Evolutionary conservation across 768 basidiomycete species (phyloP).

Genomic region (Lentinula boryana): DNA sequence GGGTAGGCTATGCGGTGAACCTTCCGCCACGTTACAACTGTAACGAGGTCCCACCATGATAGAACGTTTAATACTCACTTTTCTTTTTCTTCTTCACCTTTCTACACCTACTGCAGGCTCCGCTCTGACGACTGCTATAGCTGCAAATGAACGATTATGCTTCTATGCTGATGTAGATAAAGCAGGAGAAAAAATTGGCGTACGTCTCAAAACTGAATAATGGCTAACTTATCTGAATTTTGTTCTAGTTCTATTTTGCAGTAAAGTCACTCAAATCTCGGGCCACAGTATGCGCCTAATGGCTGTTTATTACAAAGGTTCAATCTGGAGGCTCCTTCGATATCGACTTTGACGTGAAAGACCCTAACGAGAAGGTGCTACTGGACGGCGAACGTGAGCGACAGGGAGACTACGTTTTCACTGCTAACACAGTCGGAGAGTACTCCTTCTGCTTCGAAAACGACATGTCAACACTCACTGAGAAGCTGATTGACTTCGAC

Average conservation of each 20-base stretch:
- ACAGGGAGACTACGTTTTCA: conserved; percentile 96
- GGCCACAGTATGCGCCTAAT: not conserved
- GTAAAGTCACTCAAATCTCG: conserved; percentile 39
- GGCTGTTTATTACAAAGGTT: conserved; percentile 41
- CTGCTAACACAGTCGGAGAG: conserved; percentile 87
- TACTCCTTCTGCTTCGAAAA: conserved; percentile 98
- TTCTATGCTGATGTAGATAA: conserved; percentile 98
- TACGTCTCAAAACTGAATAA: conserved; percentile 32
- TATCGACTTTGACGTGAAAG: conserved; percentile 89
- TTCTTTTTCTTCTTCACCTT: conserved; percentile 28
- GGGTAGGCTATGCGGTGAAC: too few species aligned
- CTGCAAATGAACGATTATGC: conserved; percentile 78
- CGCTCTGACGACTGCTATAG: conserved; percentile 74
- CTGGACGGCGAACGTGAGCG: conserved; percentile 86
- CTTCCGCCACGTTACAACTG: not conserved
- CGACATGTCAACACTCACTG: conserved; percentile 90
- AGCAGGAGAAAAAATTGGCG: conserved; percentile 86
- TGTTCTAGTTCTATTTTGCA: conserved; percentile 90
- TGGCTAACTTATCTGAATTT: conserved; percentile 4
- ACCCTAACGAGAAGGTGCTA: conserved; percentile 82
- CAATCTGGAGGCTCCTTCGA: conserved; percentile 98
- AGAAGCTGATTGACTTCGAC: conserved; percentile 92
- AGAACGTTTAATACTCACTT: conserved; percentile 11
- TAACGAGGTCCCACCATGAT: not conserved
- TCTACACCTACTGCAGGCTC: conserved; percentile 38